phyloP scores from a whole-genome alignment of 2,329 filamentous ascomycete genomes.

The Microdochium paspali region DNA sequence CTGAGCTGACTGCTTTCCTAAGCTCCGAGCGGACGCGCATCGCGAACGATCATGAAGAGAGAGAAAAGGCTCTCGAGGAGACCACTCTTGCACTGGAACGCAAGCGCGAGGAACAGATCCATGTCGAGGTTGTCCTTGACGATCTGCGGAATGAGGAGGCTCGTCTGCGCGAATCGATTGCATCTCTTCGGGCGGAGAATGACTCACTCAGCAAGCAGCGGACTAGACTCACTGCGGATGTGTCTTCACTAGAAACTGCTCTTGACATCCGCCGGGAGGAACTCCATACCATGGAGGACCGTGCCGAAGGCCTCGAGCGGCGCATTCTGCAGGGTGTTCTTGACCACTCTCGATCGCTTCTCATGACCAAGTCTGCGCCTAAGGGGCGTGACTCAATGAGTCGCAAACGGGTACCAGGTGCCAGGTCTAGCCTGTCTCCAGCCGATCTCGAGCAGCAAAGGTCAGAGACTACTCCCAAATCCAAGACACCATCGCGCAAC shows the following conservation, averaged over 20 bases:
- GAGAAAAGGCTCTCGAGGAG: conserved; percentile 71
- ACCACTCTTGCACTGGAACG: conserved; percentile 71
- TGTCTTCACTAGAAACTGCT: conserved; percentile 85
- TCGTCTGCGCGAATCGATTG: conserved; percentile 43
- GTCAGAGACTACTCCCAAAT: conserved; percentile 10
- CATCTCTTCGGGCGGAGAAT: conserved; percentile 55
- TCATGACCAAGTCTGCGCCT: conserved; percentile 57
- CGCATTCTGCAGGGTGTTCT: conserved; percentile 93
- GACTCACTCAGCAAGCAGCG: conserved; percentile 72
- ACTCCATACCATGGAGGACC: conserved; percentile 79
- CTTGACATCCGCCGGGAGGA: conserved; percentile 84
- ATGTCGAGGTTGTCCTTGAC: conserved; percentile 45
- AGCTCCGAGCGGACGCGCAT: conserved; percentile 66
- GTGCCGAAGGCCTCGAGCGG: conserved; percentile 81
- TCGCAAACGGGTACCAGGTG: conserved; percentile 40
- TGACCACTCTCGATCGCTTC: conserved; percentile 85
- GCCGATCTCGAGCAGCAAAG: conserved; percentile 16
- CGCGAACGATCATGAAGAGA: conserved; percentile 67
- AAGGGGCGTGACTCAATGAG: conserved; percentile 46
- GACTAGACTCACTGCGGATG: conserved; percentile 70
- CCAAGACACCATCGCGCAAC: conserved; percentile 9
- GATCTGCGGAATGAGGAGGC: conserved; percentile 42
- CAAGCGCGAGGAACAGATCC: conserved; percentile 55
- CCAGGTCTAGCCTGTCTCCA: conserved; percentile 29
- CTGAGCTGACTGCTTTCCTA: conserved; percentile 77